These are phyloP conservation scores for Blepharisma japonicum DNA, from an alignment of 73 alveolate genomes.

Conservation along the genomic window DNA sequence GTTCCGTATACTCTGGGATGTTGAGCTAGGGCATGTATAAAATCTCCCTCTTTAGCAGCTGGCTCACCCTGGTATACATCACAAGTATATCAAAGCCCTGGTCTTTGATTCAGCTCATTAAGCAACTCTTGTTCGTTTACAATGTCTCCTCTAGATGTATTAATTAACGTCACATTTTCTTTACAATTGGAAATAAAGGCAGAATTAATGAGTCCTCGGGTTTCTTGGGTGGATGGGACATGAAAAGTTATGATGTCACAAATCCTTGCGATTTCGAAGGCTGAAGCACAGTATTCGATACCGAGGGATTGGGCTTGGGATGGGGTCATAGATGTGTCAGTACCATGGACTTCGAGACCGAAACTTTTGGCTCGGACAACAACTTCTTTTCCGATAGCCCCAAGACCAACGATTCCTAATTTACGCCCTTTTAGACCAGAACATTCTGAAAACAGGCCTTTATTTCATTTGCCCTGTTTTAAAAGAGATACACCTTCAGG, in stretches of 20 bases:
- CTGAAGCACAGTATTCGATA: constrained; percentile 35
- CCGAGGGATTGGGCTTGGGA: constrained; percentile 48
- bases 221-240: constrained; percentile 69
- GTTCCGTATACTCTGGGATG: constrained; percentile 61
- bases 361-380: constrained; percentile 67
- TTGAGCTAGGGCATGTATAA: constrained; percentile 54
- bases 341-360: constrained; percentile 69
- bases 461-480: constrained; percentile 65
- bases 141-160: constrained; percentile 78
- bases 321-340: constrained; percentile 18
- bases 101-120: constrained; percentile 44
- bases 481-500: constrained; percentile 34
- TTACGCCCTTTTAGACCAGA: constrained; percentile 74
- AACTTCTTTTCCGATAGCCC: constrained; percentile 62
- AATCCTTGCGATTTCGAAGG: constrained; percentile 41
- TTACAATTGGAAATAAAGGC: constrained; percentile 67
- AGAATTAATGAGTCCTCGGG: constrained; percentile 62
- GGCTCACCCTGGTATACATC: constrained; percentile 70
- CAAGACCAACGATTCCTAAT: constrained; percentile 74
- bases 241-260: constrained; percentile 74
- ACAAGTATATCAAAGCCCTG: constrained; percentile 55
- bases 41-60: constrained; percentile 57
- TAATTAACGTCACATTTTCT: constrained; percentile 67
- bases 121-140: constrained; percentile 68
- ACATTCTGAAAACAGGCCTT: constrained; percentile 64